Evolutionary conservation across 208 protist species (phyloP).

Genomic region (Lotmaria passim): DNA sequence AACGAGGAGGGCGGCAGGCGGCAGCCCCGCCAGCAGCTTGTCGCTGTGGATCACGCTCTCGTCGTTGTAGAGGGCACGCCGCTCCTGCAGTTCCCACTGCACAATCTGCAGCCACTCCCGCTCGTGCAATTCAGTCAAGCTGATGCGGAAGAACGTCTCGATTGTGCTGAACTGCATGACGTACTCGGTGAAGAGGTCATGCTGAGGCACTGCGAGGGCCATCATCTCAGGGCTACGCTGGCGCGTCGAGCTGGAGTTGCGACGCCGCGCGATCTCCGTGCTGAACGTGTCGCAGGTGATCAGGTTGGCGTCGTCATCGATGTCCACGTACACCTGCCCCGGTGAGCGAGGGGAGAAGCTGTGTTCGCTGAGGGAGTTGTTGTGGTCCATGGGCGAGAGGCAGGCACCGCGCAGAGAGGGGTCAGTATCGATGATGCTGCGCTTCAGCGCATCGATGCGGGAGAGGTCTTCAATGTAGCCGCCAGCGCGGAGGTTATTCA

Average conservation of each 20-base stretch:
- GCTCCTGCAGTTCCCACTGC: conserved; percentile 49
- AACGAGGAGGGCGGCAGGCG: conserved; percentile 37
- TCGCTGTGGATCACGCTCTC: conserved; percentile 27
- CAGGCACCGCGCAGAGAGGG: conserved; percentile 4
- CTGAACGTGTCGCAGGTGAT: conserved; percentile 40
- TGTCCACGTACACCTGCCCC: conserved; percentile 8
- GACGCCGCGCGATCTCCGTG: conserved; percentile 8
- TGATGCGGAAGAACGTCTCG: conserved; percentile 67
- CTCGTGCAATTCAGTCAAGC: conserved; percentile 52
- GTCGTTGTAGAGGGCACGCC: conserved; percentile 22
- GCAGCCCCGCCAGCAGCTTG: conserved; percentile 40
- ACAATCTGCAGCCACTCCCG: conserved; percentile 69
- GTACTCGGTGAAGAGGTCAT: conserved; percentile 52
- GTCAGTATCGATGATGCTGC: conserved; percentile 21
- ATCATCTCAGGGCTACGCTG: not conserved
- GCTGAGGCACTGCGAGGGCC: not conserved
- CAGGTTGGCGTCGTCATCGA: conserved; percentile 35
- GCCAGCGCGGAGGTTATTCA: conserved; percentile 45
- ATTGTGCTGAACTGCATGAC: conserved; percentile 52
- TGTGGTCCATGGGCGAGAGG: not conserved
- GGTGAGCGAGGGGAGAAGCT: conserved; percentile 10
- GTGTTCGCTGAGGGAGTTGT: not conserved
- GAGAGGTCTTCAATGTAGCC: conserved; percentile 32
- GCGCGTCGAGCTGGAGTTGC: not conserved
- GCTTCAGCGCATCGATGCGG: conserved; percentile 34